phyloP scores from a whole-genome alignment of 2,329 filamentous ascomycete species.

The Dothidotthia symphoricarpi region DNA sequence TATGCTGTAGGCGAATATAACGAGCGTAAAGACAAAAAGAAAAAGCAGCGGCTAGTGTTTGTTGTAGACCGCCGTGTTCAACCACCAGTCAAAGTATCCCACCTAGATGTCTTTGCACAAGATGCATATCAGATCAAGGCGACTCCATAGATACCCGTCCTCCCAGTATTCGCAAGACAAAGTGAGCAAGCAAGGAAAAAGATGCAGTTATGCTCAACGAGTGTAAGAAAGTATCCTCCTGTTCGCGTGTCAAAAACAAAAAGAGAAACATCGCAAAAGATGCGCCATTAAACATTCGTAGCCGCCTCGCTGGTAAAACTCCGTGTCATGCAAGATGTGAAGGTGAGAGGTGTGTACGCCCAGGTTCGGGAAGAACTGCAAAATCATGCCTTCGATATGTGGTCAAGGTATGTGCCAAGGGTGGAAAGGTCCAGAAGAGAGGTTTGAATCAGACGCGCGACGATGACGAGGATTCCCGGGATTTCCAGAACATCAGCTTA shows the following conservation, averaged over 20 bases:
- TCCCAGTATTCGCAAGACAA: conserved; percentile 20
- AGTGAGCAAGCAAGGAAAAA: conserved; percentile 19
- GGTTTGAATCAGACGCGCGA: conserved; percentile 19
- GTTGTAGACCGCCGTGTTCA: too few species aligned
- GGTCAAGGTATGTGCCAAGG: conserved; percentile 15
- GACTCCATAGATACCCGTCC: conserved; percentile 27
- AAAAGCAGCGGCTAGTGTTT: too few species aligned
- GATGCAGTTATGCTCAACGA: conserved; percentile 15
- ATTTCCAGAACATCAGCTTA: conserved; percentile 75
- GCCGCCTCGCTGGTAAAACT: conserved; percentile 36
- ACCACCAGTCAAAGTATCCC: conserved; percentile 31
- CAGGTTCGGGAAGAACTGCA: conserved; percentile 29
- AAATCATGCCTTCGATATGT: conserved; percentile 37
- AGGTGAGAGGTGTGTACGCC: conserved; percentile 21
- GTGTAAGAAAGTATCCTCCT: conserved; percentile 27
- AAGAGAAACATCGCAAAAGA: conserved; percentile 31
- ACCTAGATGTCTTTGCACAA: conserved; percentile 15
- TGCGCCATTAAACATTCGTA: conserved; percentile 43
- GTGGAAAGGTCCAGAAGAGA: conserved; percentile 6
- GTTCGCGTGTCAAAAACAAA: conserved; percentile 29
- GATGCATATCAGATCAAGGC: conserved; percentile 14
- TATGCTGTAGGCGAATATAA: too few species aligned
- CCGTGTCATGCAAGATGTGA: conserved; percentile 38
- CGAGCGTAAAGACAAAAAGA: too few species aligned
- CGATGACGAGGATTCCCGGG: conserved; percentile 31